Conservation (phyloP, 2,329 filamentous ascomycete species). For the Parafenestella ontariensis region DNA sequence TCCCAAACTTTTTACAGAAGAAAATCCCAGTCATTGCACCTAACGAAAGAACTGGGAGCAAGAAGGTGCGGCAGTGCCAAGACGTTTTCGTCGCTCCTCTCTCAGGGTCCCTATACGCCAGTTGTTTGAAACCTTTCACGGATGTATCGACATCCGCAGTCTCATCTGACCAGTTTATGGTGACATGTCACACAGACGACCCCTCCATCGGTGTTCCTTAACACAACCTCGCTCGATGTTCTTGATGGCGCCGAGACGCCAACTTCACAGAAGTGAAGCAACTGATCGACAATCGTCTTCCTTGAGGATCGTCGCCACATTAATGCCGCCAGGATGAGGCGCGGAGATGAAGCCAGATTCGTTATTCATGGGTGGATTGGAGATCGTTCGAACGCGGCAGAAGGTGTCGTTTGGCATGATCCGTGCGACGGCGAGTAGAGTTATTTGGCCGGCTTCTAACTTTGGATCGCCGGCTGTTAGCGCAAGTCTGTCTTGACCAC, state of each 20-base stretch:
- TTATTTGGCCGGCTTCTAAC: background rate
- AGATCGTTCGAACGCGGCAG: background rate
- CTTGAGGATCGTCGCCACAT: background rate
- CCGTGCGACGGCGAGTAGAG: background rate
- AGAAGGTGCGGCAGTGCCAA: background rate
- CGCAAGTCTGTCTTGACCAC: background rate
- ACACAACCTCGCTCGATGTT: background rate
- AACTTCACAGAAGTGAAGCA: background rate
- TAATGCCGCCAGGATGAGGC: background rate
- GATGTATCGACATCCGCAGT: background rate
- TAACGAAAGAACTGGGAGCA: background rate
- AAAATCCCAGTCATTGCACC: background rate
- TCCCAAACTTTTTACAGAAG: background rate
- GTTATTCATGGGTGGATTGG: background rate
- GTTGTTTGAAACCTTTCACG: background rate
- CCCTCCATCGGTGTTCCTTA: background rate
- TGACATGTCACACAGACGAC: background rate
- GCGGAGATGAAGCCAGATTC: background rate
- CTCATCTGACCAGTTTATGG: background rate
- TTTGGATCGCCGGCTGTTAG: no score
- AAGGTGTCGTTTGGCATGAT: background rate
- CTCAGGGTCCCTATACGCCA: background rate
- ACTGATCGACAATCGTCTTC: background rate
- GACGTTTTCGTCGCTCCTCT: background rate
- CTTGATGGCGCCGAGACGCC: background rate